Percentiles rank a stretch among this genome's conserved stretches.
These are phyloP conservation scores for Phoma sp. DNA, from an alignment of 2,329 filamentous ascomycete species.

Conservation along the genomic window DNA sequence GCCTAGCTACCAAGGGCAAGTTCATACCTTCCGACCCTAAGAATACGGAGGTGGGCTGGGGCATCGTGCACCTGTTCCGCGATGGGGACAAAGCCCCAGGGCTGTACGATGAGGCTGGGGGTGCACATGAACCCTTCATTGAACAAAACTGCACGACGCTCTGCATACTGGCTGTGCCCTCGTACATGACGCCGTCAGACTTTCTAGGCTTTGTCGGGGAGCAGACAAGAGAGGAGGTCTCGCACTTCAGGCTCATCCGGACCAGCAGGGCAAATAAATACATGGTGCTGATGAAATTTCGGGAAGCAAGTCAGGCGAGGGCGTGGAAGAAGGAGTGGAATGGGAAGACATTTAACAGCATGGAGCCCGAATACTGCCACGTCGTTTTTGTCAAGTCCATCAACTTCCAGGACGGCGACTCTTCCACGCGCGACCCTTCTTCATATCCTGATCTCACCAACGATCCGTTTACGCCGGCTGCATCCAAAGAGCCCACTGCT, in stretches of 20 bases:
- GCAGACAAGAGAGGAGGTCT: constrained; percentile 82
- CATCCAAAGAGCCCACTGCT: constrained; percentile 43
- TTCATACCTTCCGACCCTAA: constrained; percentile 74
- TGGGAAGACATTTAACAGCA: constrained; percentile 88
- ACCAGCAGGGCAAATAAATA: constrained; percentile 89
- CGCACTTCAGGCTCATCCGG: constrained; percentile 92
- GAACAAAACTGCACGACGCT: constrained; percentile 81
- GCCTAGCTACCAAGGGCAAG: constrained; percentile 80
- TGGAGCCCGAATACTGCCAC: constrained; percentile 95
- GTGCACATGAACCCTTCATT: constrained; percentile 45
- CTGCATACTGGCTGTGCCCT: constrained; percentile 93
- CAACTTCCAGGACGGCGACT: constrained; percentile 72
- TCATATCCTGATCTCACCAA: constrained; percentile 68
- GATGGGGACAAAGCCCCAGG: constrained; percentile 77
- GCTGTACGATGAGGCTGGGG: constrained; percentile 59
- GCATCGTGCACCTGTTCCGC: constrained; percentile 91
- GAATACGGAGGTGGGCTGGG: constrained; percentile 84
- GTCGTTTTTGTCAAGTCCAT: constrained; percentile 94
- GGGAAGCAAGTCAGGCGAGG: constrained; percentile 73
- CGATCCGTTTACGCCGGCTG: constrained; percentile 69
- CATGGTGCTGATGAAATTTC: constrained; percentile 94
- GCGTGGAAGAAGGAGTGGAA: constrained; percentile 88
- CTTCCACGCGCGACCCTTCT: constrained; percentile 48
- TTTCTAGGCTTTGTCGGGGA: constrained; percentile 92
- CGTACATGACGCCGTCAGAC: constrained; percentile 89